A percentile compares a stretch with the other conserved stretches of the same genome.
Conservation (phyloP, 1,139 yeast species). For the Taphrina sp. region DNA sequence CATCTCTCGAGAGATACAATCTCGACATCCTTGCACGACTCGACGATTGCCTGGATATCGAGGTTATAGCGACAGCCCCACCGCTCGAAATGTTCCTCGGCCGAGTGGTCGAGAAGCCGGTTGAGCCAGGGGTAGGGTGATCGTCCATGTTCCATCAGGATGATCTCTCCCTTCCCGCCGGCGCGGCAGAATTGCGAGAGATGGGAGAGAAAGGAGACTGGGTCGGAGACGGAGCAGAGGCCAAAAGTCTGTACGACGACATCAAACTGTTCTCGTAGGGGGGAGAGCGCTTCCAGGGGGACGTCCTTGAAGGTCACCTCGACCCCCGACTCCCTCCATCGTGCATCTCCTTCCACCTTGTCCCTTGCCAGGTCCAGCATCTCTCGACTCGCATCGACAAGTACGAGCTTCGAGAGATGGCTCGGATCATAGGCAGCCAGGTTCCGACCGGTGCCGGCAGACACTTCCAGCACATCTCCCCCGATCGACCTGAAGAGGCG, state of each 20-base stretch:
- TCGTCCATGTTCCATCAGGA: slow-evolving; percentile 88
- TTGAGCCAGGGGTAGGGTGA: slow-evolving; percentile 77
- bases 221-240: slow-evolving; percentile 91
- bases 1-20: slow-evolving; percentile 74
- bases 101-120: slow-evolving; percentile 74
- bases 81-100: slow-evolving; percentile 75
- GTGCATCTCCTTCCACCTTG: slow-evolving; percentile 56
- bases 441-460: slow-evolving; percentile 96
- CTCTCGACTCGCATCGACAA: slow-evolving; percentile 74
- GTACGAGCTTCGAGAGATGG: slow-evolving; percentile 68
- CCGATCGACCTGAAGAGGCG: slow-evolving; percentile 69
- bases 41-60: slow-evolving; percentile 82
- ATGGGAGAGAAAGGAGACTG: slow-evolving; percentile 73
- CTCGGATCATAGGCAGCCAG: slow-evolving; percentile 67
- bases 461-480: slow-evolving; percentile 70
- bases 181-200: slow-evolving; percentile 74
- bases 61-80: slow-evolving; percentile 99
- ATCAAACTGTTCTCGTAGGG: slow-evolving; percentile 58
- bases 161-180: slow-evolving; percentile 70
- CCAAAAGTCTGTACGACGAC: slow-evolving; percentile 94
- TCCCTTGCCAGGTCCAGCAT: slow-evolving; percentile 83
- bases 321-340: slow-evolving; percentile 47
- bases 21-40: slow-evolving; percentile 71
- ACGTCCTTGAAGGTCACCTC: slow-evolving; percentile 77
- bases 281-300: slow-evolving; percentile 80